phyloP scores from a whole-genome alignment of 2,329 filamentous ascomycete genomes.

The Cladorrhinum sp. region DNA sequence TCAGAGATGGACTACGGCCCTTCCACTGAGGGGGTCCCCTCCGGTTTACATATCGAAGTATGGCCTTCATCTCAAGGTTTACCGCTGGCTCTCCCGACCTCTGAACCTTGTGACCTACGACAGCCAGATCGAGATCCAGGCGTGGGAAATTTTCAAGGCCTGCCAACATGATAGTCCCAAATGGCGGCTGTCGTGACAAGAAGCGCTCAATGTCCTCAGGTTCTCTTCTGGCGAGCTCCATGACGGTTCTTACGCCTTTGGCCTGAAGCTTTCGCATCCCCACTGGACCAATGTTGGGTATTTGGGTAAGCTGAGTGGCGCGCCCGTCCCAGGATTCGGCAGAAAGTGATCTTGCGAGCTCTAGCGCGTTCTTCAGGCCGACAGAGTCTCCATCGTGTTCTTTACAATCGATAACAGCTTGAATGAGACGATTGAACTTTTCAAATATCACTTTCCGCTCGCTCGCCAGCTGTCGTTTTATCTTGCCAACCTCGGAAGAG shows the following conservation, averaged over 20 bases:
- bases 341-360: conserved; percentile 72
- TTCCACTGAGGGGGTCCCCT: conserved; percentile 60
- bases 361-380: conserved; percentile 66
- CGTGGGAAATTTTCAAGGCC: conserved; percentile 67
- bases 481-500: conserved; percentile 47
- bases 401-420: conserved; percentile 75
- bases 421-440: conserved; percentile 64
- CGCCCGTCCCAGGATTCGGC: conserved; percentile 80
- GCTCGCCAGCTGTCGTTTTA: conserved; percentile 53
- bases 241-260: conserved; percentile 68
- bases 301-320: conserved; percentile 75
- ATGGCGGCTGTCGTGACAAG: conserved; percentile 77
- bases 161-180: conserved; percentile 67
- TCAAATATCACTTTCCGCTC: conserved; percentile 66
- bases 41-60: conserved; percentile 70
- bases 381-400: conserved; percentile 57
- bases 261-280: conserved; percentile 70
- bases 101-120: conserved; percentile 31
- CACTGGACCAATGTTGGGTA: conserved; percentile 73
- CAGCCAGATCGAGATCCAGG: conserved; percentile 41
- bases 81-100: conserved; percentile 45
- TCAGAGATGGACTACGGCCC: conserved; percentile 63
- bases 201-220: conserved; percentile 72
- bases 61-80: conserved; percentile 58
- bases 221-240: conserved; percentile 65